Evolutionary conservation across 176 grass and related monocot genomes (phyloP), one percentile per base, ranked within the genome.

Genomic region (Metroxylon sagu): DNA sequence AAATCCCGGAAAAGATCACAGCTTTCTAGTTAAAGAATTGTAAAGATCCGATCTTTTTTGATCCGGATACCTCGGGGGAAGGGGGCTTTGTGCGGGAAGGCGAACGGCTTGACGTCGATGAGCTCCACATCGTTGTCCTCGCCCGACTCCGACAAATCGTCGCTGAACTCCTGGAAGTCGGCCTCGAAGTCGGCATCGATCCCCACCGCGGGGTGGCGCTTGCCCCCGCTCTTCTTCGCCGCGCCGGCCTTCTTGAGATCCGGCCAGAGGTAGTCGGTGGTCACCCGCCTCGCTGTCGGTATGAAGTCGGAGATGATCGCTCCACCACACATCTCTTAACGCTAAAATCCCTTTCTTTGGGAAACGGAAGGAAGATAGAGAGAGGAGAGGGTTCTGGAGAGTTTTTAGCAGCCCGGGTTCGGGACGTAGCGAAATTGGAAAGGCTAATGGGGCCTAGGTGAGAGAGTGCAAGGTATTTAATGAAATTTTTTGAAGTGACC

Each of bases 261-360:
- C 7, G 86, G 54, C 78, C 81, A 79, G 1, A 79, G 71, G 61
- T 71, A 23, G 68, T 73, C 82, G 43, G 50, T 50, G 16, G 78
- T 85, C 27, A 79, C 29, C 29, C 2, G 57, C 56, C 0, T 59
- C 21, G 71, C 74, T 26, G 81, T 57, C 21, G 74, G 86, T 56
- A 89, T 89, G 74, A 85, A 76, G 4, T 60, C 71, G 29, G 86
- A 85, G 74, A 89, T 62, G 75, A 89, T 85, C 53, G 86, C 86
- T 52, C 86, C 86, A 72, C 86, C 86, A 35, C 86, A 89, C 86
- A 89, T 89, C 39, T 43, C 35, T 2, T 12, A 2, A 6, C 35
- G 35, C 35, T 14, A 43, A 12, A 43, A 12, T 2, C 12, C 8
- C 35, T 39, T 39, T 39, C 35, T 12, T 39, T 39, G 0, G 2